Evolutionary conservation across 495 filamentous ascomycete species (phyloP).

Genomic region (Neurospora sp.): DNA sequence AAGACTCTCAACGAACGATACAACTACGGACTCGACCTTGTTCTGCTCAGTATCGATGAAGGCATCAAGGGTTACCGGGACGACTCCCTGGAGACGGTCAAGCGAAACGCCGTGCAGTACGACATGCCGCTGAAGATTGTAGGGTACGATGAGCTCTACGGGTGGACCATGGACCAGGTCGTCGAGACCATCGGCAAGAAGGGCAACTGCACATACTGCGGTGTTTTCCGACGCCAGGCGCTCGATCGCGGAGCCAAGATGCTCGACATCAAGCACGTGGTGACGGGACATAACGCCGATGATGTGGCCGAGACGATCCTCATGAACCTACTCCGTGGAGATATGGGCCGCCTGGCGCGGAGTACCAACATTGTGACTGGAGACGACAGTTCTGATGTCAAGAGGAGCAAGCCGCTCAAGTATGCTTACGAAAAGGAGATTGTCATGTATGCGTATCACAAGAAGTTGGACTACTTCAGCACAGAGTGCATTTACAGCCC

Average conservation of each 20-base stretch:
- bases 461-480: conserved; percentile 92
- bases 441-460: conserved; percentile 92
- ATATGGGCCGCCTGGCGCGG: conserved; percentile 75
- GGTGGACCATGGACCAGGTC: conserved; percentile 99
- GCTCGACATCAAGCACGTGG: conserved; percentile 84
- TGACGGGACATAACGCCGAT: conserved; percentile 96
- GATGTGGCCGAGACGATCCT: conserved; percentile 97
- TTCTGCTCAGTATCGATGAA: conserved; percentile 88
- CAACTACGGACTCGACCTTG: conserved; percentile 73
- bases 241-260: conserved; percentile 84
- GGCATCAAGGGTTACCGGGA: conserved; percentile 95
- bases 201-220: conserved; percentile 98
- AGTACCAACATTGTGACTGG: conserved; percentile 90
- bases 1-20: conserved; percentile 91
- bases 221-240: conserved; percentile 90
- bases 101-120: conserved; percentile 84
- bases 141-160: conserved; percentile 89
- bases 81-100: conserved; percentile 91
- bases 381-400: conserved; percentile 62
- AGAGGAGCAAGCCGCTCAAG: conserved; percentile 90
- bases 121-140: conserved; percentile 84
- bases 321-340: conserved; percentile 92
- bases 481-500: conserved; percentile 98
- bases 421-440: conserved; percentile 99
- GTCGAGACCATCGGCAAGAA: conserved; percentile 94